Percentiles rank a stretch among this genome's conserved stretches.
Conservation (phyloP, 805 yeast species). For the Lipomyces yamanashiensis region DNA sequence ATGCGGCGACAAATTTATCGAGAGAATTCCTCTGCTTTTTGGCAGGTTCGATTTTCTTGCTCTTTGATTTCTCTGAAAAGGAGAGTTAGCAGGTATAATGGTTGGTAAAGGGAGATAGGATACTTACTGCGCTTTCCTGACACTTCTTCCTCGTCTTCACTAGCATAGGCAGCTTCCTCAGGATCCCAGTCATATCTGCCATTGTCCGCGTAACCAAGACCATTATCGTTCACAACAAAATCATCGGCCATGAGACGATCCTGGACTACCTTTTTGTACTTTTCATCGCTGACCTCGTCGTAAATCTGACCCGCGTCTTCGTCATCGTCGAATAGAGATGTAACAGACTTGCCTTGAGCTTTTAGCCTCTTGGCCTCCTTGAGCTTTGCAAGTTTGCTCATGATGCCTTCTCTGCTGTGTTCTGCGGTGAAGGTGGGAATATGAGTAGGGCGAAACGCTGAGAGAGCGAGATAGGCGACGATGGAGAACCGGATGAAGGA, state of each 20-base stretch:
- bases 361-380: conserved; percentile 64
- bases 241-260: conserved; percentile 85
- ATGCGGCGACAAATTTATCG: conserved; percentile 26
- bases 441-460: background rate
- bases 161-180: conserved; percentile 50
- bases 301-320: conserved; percentile 64
- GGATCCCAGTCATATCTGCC: conserved; percentile 90
- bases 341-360: conserved; percentile 57
- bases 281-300: conserved; percentile 84
- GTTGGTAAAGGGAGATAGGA: background rate
- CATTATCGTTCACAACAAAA: conserved; percentile 92
- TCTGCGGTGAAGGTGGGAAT: background rate
- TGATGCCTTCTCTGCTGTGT: background rate
- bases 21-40: conserved; percentile 25
- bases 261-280: conserved; percentile 75
- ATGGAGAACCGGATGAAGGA: background rate
- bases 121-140: conserved; percentile 16
- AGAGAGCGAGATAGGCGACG: background rate
- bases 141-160: conserved; percentile 34
- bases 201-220: conserved; percentile 90
- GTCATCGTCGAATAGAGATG: conserved; percentile 53
- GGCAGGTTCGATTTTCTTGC: conserved; percentile 1
- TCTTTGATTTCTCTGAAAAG: conserved; percentile 22
- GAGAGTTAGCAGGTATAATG: background rate
- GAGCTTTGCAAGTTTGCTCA: conserved; percentile 11